Base-by-base conservation (phyloP, 2,329 filamentous ascomycete genomes). In the Dendrostoma leiphaemia region DNA sequence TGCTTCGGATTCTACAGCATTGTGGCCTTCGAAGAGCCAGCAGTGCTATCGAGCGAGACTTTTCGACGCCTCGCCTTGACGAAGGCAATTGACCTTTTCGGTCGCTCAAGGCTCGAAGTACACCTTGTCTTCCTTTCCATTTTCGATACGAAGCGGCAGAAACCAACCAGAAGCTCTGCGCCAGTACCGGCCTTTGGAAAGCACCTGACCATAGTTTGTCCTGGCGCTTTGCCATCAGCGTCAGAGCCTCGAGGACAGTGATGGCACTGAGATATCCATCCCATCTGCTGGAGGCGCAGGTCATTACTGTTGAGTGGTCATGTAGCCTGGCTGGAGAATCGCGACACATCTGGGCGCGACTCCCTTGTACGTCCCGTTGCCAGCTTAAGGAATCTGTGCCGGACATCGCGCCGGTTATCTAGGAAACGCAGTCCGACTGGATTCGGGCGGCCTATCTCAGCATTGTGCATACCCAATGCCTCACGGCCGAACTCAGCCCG, bases 401-500 rank as follows among this genome's bases (percentile, higher is more conserved):
- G 29, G 9, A 21, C 13, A 45, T 50, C 55, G 57, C 17, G 19
- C 26, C 41, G 40, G 3, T 2, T 15, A 6, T 37, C 13, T 6
- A 15, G 6, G n/a, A 26, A n/a, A 12, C 7, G 58, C n/a, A n/a
- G n/a, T n/a, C n/a, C n/a, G n/a, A n/a, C n/a, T n/a, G n/a, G n/a
- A n/a, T n/a, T n/a, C n/a, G n/a, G n/a, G n/a, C n/a, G n/a, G n/a
- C 71, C 65, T 64, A 88, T 85, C 76, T 89, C 85, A 37, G 76
- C 83, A 67, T 89, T 90, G 63, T 91, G 88, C 29, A 91, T 88
- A 4, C 88, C n/a, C 88, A 55, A 91, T 88, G 64, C 85, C 78
- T 81, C 65, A 91, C 69, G 2, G 88, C 89, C 34, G 84, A 80
- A 51, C 83, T 85, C 57, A 86, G 71, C 0, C 88, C 88, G 24